Percentiles rank a stretch among this genome's conserved stretches.
Evolutionary conservation across 2,329 filamentous ascomycete genomes (phyloP).

Genomic region (Orbilia ellipsospora): DNA sequence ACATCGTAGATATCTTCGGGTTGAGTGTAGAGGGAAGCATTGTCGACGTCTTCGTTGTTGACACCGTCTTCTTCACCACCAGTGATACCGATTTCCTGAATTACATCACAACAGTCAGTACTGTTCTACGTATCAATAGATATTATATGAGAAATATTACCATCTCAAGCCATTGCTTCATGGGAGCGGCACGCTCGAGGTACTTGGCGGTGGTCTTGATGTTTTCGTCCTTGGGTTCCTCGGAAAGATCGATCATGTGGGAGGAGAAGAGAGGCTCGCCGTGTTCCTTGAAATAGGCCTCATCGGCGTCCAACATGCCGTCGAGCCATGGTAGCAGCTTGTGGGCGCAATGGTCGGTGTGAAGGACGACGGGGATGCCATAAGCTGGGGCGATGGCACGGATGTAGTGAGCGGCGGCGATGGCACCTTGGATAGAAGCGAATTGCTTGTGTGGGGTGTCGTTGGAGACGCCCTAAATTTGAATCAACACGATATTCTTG

Average conservation of each 20-base stretch:
- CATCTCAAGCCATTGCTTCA: constrained; percentile 99
- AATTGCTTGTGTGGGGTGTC: constrained; percentile 72
- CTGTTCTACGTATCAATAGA: background rate
- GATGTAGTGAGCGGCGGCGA: constrained; percentile 94
- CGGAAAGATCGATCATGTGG: constrained; percentile 98
- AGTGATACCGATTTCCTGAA: constrained; percentile 87
- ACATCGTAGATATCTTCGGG: constrained; percentile 95
- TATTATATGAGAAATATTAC: constrained; percentile 64
- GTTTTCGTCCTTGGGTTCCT: constrained; percentile 91
- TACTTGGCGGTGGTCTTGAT: constrained; percentile 91
- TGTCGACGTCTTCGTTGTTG: constrained; percentile 98
- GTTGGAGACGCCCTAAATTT: constrained; percentile 77
- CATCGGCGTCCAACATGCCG: constrained; percentile 93
- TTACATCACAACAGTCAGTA: background rate
- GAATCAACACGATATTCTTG: constrained; percentile 58
- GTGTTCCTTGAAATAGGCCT: constrained; percentile 92
- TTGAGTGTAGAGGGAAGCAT: constrained; percentile 96
- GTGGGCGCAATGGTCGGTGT: constrained; percentile 99
- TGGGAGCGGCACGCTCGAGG: constrained; percentile 90
- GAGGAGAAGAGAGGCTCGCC: constrained; percentile 92
- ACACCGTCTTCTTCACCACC: constrained; percentile 98
- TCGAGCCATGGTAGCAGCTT: constrained; percentile 99
- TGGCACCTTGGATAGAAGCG: constrained; percentile 85
- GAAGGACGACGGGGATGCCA: constrained; percentile 88
- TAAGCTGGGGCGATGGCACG: constrained; percentile 86